phyloP scores from a whole-genome alignment of 2,329 filamentous ascomycete genomes.

The Drechslerella stenobrocha region DNA sequence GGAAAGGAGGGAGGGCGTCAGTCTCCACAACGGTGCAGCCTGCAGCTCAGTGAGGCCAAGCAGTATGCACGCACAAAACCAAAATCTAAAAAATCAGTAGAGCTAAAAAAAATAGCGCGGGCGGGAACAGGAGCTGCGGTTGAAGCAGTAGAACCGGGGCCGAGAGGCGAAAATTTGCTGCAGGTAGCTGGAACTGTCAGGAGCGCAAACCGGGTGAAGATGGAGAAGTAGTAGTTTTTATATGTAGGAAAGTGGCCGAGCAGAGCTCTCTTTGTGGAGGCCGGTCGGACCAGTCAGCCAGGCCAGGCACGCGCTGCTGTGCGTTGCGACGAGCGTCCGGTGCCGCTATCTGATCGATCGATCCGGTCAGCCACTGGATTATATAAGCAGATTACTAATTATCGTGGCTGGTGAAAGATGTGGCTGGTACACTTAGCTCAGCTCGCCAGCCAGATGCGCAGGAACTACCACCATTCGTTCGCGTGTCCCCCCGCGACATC shows the following conservation, averaged over 20 bases:
- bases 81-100: not conserved
- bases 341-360: too few relatives aligned
- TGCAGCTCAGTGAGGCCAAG: too few relatives aligned
- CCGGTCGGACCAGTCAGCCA: too few relatives aligned
- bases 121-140: not conserved
- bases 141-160: not conserved
- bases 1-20: too few relatives aligned
- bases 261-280: not conserved
- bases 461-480: not conserved
- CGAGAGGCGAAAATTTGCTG: conserved; percentile 5
- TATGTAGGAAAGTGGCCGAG: not conserved
- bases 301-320: too few relatives aligned
- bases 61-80: not conserved
- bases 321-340: too few relatives aligned
- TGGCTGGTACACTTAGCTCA: not conserved
- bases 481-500: not conserved
- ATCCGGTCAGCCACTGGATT: too few relatives aligned
- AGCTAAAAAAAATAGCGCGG: not conserved
- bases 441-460: conserved; percentile 18
- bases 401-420: not conserved
- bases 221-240: not conserved
- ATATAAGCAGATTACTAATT: too few relatives aligned
- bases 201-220: not conserved
- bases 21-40: too few relatives aligned
- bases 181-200: not conserved